Conservation (phyloP, 106 monocot genomes). For the Cymbidium sinense region DNA sequence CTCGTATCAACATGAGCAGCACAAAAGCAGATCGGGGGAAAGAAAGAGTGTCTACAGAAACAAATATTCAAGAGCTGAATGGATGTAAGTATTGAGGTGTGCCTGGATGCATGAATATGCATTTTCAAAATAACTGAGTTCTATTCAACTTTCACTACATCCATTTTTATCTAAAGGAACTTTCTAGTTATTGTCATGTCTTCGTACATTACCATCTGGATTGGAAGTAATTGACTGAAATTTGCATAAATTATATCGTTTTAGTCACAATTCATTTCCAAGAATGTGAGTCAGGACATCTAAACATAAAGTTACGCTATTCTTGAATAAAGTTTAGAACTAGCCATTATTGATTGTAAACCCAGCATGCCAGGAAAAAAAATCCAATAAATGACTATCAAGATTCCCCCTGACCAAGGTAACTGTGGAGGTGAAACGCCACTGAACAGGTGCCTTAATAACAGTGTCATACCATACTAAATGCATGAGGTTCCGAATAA, state of each 20-base stretch:
- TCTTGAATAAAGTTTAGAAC: neutral
- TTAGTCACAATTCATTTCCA: neutral
- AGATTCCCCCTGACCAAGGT: neutral
- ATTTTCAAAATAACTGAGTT: neutral
- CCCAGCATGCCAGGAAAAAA: neutral
- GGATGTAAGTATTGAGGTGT: neutral
- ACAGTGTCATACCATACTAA: neutral
- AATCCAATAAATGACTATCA: neutral
- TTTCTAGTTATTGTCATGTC: neutral
- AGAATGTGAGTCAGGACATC: neutral
- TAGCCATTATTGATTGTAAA: neutral
- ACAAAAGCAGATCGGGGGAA: no score
- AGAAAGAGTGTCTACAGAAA: no score
- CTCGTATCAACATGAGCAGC: neutral
- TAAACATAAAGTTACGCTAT: neutral
- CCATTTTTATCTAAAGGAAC: neutral
- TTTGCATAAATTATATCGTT: neutral
- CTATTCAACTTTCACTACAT: neutral
- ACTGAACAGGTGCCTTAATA: neutral
- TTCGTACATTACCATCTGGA: neutral
- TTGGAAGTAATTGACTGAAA: neutral
- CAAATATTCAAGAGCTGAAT: neutral
- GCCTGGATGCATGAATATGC: neutral
- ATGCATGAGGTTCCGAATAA: neutral
- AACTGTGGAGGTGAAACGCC: neutral